Base-by-base conservation (phyloP, 1,284 basidiomycete species). In the Ganoderma sinense region DNA sequence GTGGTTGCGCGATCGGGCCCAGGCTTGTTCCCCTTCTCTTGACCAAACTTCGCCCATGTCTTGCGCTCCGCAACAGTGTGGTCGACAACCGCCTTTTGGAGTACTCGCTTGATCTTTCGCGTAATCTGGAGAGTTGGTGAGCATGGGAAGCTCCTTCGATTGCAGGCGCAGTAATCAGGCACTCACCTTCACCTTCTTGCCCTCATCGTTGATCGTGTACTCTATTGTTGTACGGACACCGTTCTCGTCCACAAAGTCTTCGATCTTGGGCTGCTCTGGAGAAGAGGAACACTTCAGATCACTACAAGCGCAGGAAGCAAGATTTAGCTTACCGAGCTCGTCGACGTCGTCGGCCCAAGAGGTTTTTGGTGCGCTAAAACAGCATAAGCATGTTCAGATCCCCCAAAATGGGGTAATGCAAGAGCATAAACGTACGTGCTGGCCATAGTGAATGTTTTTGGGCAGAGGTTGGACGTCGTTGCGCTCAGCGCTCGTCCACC, bases 1-100 rank as follows among this genome's bases (percentile, higher is more conserved):
- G 98, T 99, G 4, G 98, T 99, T 29, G 96, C 94, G 56, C 92
- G 87, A 85, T 99, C 95, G 13, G 97, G 97, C 7, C 98, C 98
- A 6, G 94, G 83, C 64, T 93, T 89, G 78, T 91, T 95, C 55
- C 95, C 95, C 82, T 91, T 94, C 83, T 99, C 98, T 76, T 89
- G 86, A 4, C 97, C 97, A 80, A 99, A 99, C 83, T 99, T 99
- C 43, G 91, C 79, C 97, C 96, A 98, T 71, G 89, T 91, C 82
- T 98, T 94, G 62, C 97, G 89, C 82, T 97, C 96, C 0, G 98
- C 98, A 8, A 98, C 96, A 26, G 89, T 88, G 78, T 97, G 96
- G 74, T 97, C 95, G 48, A 99, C 98, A 53, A 96, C 88, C n/a
- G 94, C 92, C 80, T 96, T 97, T 79, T 97, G 93, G 26, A 98